A percentile compares a stretch with the other conserved stretches of the same genome.
Evolutionary conservation across 805 yeast species (phyloP).

Genomic region (Vanderwaltozyma polyspora): DNA sequence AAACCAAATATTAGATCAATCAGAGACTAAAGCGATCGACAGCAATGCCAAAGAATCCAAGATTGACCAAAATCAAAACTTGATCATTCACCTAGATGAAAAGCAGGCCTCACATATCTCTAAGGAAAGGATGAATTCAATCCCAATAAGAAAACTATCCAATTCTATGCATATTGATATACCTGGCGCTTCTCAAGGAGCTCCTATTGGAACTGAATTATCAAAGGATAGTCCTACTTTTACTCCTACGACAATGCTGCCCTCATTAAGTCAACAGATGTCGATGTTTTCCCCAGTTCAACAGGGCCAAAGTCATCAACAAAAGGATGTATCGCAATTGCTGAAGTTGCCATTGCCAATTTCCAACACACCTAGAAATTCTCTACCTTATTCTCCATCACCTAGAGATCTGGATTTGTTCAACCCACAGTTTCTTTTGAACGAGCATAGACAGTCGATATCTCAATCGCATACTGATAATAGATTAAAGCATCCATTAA

Average conservation of each 20-base stretch:
- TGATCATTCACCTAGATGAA: too few species aligned
- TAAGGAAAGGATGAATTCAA: not conserved
- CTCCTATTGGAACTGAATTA: not conserved
- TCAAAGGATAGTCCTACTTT: not conserved
- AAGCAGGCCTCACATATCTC: not conserved
- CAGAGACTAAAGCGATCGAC: not conserved
- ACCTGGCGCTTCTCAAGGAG: not conserved
- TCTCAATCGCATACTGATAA: not conserved
- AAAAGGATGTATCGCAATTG: not conserved
- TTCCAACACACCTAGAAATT: not conserved
- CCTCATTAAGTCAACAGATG: slow-evolving; percentile 2
- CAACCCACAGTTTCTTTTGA: not conserved
- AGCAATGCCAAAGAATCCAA: not conserved
- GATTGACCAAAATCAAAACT: not conserved
- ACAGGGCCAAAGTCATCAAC: not conserved
- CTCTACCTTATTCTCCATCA: not conserved
- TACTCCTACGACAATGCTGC: not conserved
- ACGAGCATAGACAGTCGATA: not conserved
- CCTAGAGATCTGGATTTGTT: not conserved
- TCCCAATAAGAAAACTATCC: not conserved
- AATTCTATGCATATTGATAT: not conserved
- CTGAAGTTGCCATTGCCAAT: not conserved
- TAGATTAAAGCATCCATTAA: not conserved
- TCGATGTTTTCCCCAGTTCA: not conserved
- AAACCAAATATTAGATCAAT: not conserved